A percentile compares a stretch with the other conserved stretches of the same genome.
phyloP scores from a whole-genome alignment of 345 rosid species.

The Euphorbia lathyris region DNA sequence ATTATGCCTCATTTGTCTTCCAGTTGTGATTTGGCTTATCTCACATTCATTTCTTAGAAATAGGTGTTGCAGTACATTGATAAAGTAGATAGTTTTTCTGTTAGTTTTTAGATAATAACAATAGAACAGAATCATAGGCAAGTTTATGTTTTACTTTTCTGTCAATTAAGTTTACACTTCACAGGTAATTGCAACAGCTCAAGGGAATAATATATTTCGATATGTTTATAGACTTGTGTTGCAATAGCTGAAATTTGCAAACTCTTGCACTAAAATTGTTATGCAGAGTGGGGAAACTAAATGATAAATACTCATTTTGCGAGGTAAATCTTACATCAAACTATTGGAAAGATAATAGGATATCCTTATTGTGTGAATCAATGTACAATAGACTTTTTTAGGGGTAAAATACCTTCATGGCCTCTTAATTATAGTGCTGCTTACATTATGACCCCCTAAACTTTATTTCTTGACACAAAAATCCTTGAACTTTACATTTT shows the following conservation, averaged over 20 bases:
- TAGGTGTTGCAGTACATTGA: neutral
- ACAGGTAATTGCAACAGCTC: no score
- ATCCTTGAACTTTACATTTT: no score
- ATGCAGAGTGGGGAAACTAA: neutral
- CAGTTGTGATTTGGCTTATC: neutral
- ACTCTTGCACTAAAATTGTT: neutral
- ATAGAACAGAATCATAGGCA: neutral
- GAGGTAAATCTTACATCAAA: neutral
- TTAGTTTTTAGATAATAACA: no score
- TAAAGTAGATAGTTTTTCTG: neutral
- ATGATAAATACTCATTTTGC: neutral
- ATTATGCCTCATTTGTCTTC: neutral
- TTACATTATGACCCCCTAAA: no score
- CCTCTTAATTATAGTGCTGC: no score
- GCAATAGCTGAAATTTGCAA: neutral
- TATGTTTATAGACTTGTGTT: neutral
- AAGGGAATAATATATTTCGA: neutral
- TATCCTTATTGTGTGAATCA: neutral
- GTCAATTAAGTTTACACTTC: neutral
- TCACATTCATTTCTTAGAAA: neutral
- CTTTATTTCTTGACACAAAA: no score
- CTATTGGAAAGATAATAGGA: neutral
- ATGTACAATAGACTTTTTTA: no score
- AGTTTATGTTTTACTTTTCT: neutral
- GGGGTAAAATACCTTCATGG: no score